phyloP scores from a whole-genome alignment of 345 rosid genomes.

The Bruguiera gymnorhiza region DNA sequence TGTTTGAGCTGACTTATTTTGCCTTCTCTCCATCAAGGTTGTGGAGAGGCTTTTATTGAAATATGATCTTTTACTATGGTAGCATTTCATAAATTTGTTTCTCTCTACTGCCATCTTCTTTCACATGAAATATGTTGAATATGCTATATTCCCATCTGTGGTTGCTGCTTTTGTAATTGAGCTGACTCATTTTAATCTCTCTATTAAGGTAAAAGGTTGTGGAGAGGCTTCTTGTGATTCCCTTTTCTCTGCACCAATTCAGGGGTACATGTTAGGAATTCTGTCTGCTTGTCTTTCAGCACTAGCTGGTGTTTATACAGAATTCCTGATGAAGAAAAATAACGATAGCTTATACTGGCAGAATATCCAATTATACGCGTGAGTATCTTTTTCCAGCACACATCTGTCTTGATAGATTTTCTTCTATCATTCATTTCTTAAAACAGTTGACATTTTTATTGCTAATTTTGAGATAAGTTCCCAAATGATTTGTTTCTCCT shows the following conservation, averaged over 20 bases:
- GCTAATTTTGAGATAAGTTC: too few species aligned
- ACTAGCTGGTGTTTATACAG: constrained; percentile 91
- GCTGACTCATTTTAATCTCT: constrained; percentile 2
- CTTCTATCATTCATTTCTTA: neutral
- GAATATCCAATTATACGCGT: constrained; percentile 89
- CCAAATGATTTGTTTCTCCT: too few species aligned
- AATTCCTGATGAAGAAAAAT: constrained; percentile 93
- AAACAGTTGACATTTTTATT: neutral
- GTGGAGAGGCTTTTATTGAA: too few species aligned
- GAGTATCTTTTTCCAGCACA: constrained; percentile 49
- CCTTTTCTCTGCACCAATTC: constrained; percentile 82
- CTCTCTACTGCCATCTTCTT: neutral
- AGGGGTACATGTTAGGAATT: constrained; percentile 77
- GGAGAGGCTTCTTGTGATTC: constrained; percentile 84
- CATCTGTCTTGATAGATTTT: too few species aligned
- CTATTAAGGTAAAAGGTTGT: constrained; percentile 46
- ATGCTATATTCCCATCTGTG: neutral
- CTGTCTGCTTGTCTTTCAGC: constrained; percentile 94
- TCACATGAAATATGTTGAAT: neutral
- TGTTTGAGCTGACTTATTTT: neutral
- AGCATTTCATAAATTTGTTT: neutral
- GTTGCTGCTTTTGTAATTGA: neutral
- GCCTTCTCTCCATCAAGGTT: neutral
- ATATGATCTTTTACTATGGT: neutral
- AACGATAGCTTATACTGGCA: constrained; percentile 94